phyloP scores from a whole-genome alignment of 306 rosid genomes.

The Vicia faba region DNA sequence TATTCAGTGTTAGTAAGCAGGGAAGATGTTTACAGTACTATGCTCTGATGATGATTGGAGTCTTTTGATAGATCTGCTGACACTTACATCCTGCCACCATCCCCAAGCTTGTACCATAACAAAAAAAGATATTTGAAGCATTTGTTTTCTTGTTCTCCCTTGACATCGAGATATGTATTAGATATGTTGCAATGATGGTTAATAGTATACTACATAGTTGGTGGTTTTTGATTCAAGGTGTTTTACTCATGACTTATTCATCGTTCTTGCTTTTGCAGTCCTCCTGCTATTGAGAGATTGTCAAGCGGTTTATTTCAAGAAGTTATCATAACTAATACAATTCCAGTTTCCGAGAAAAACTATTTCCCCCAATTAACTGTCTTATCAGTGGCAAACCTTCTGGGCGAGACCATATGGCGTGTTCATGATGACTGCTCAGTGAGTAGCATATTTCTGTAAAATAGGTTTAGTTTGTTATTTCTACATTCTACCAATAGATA shows the following conservation, averaged over 20 bases:
- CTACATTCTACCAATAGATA: constrained; percentile 15
- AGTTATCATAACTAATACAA: constrained; percentile 89
- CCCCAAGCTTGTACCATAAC: background rate
- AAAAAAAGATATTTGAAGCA: background rate
- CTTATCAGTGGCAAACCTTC: constrained; percentile 92
- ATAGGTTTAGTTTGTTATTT: constrained; percentile 24
- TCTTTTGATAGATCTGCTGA: too few species aligned
- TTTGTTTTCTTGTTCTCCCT: background rate
- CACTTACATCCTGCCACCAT: too few species aligned
- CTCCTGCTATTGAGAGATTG: constrained; percentile 93
- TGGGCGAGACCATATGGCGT: constrained; percentile 99
- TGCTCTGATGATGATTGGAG: too few species aligned
- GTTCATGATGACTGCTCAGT: constrained; percentile 99
- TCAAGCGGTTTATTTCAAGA: constrained; percentile 94
- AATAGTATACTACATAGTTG: constrained; percentile 2
- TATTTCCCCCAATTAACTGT: constrained; percentile 91
- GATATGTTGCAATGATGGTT: background rate
- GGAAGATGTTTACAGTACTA: too few species aligned
- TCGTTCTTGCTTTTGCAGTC: constrained; percentile 60
- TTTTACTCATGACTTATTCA: constrained; percentile 6
- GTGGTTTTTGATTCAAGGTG: background rate
- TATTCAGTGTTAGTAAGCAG: too few species aligned
- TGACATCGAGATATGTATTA: background rate
- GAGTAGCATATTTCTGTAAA: constrained; percentile 76
- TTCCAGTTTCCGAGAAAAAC: constrained; percentile 79